phyloP scores from a whole-genome alignment of 495 filamentous ascomycete species.

The Podospora bellae-mahoneyi region DNA sequence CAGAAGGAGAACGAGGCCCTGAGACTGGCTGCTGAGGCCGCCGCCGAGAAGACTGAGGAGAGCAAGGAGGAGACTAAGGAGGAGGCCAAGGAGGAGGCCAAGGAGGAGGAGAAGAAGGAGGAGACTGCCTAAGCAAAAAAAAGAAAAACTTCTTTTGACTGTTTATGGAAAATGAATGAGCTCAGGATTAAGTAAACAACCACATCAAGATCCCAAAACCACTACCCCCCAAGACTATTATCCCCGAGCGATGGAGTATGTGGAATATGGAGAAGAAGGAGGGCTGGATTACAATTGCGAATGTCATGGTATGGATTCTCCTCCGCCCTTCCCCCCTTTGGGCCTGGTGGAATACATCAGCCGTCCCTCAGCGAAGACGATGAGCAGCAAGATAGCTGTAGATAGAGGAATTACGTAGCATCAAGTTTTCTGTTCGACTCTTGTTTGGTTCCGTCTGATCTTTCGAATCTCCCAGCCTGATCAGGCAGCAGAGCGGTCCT shows the following conservation, averaged over 20 bases:
- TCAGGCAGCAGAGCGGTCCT: too few species aligned
- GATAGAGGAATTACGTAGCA: constrained; percentile 26
- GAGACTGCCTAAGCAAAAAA: constrained; percentile 13
- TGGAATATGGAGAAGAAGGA: not conserved
- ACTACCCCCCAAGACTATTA: not conserved
- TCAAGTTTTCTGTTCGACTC: not conserved
- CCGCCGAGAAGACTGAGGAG: constrained; percentile 28
- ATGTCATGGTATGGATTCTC: not conserved
- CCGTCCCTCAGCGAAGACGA: constrained; percentile 2
- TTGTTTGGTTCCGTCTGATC: not conserved
- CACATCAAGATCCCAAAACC: not conserved
- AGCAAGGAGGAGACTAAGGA: constrained; percentile 26
- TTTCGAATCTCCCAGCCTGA: not conserved
- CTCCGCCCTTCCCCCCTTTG: too few species aligned
- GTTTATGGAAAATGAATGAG: constrained; percentile 21
- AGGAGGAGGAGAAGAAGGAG: constrained; percentile 27
- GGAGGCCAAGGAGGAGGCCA: constrained; percentile 26
- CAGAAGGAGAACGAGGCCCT: constrained; percentile 93
- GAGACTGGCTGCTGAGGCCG: constrained; percentile 41
- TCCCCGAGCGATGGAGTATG: not conserved
- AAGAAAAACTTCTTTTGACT: not conserved
- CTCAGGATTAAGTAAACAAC: constrained; percentile 22
- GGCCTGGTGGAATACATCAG: not conserved
- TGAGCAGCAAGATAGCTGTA: constrained; percentile 21
- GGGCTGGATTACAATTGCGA: not conserved